Evolutionary conservation across 805 yeast genomes (phyloP).

Genomic region (Cephaloascus fragrans): DNA sequence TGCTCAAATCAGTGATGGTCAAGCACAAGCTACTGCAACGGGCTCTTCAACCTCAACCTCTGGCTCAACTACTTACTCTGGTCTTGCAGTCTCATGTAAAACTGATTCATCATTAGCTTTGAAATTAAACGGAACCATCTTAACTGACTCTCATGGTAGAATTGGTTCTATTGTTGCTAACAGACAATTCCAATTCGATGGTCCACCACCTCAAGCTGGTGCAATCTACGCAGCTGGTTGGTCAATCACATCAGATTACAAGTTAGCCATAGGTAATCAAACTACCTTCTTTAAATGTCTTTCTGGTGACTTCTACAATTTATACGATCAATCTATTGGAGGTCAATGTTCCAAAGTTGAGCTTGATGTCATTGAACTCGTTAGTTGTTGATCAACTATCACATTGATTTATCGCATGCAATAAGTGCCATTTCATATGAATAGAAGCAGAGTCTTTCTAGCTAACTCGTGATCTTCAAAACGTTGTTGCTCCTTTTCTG

Average conservation of each 20-base stretch:
- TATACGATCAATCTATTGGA: constrained; percentile 58
- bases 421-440: too few relatives aligned
- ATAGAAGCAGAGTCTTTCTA: too few relatives aligned
- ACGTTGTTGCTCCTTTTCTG: too few relatives aligned
- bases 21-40: constrained; percentile 24
- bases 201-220: constrained; percentile 79
- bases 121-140: constrained; percentile 38
- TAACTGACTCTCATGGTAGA: constrained; percentile 55
- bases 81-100: constrained; percentile 29
- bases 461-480: too few relatives aligned
- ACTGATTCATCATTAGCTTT: constrained; percentile 42
- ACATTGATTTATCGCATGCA: too few relatives aligned
- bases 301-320: constrained; percentile 71
- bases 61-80: constrained; percentile 8
- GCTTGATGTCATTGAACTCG: constrained; percentile 48
- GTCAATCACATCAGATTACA: constrained; percentile 44
- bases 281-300: constrained; percentile 65
- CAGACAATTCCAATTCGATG: constrained; percentile 75
- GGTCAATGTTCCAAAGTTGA: constrained; percentile 55
- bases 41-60: constrained; percentile 14
- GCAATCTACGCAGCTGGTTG: constrained; percentile 58
- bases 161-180: constrained; percentile 73
- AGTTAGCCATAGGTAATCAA: constrained; percentile 54
- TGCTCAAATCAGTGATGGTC: constrained; percentile 41
- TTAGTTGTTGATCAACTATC: too few relatives aligned